These are phyloP conservation scores for Penicillium sp. DNA, from an alignment of 2,329 filamentous ascomycete species.

Conservation along the genomic window DNA sequence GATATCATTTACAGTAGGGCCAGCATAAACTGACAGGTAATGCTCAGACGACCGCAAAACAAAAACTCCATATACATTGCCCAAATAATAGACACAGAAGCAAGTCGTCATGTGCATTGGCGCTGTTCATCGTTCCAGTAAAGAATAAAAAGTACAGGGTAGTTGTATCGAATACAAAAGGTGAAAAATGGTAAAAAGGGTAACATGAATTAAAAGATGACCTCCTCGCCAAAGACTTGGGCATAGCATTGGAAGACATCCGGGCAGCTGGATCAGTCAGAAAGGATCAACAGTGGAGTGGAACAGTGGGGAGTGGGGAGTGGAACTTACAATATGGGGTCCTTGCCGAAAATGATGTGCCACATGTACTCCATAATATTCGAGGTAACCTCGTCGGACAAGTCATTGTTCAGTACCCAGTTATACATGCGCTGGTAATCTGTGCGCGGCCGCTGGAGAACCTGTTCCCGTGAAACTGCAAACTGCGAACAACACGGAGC, in stretches of 20 bases:
- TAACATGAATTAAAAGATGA: slow-evolving; percentile 10
- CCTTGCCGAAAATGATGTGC: slow-evolving; percentile 51
- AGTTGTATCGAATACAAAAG: not conserved
- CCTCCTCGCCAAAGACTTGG: slow-evolving; percentile 24
- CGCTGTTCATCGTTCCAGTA: slow-evolving; percentile 3
- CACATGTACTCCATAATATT: slow-evolving; percentile 60
- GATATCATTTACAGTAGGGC: not conserved
- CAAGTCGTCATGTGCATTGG: slow-evolving; percentile 22
- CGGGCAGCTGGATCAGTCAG: slow-evolving; percentile 20
- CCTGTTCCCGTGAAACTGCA: slow-evolving; percentile 51
- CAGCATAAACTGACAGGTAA: not conserved
- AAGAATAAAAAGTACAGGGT: not conserved
- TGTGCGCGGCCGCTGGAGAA: slow-evolving; percentile 44
- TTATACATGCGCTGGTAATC: slow-evolving; percentile 54
- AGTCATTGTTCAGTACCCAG: slow-evolving; percentile 53
- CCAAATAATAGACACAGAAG: slow-evolving; percentile 19
- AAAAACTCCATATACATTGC: slow-evolving; percentile 18
- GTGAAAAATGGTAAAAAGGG: not conserved
- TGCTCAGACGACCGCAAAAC: not conserved
- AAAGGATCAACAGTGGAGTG: not conserved
- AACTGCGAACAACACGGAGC: slow-evolving; percentile 61
- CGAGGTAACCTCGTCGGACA: slow-evolving; percentile 52
- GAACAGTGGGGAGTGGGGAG: not conserved
- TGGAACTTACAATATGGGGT: slow-evolving; percentile 32
- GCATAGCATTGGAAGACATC: slow-evolving; percentile 24